Base-by-base conservation (phyloP, 805 yeast genomes). In the Soucietia sequanensis region DNA sequence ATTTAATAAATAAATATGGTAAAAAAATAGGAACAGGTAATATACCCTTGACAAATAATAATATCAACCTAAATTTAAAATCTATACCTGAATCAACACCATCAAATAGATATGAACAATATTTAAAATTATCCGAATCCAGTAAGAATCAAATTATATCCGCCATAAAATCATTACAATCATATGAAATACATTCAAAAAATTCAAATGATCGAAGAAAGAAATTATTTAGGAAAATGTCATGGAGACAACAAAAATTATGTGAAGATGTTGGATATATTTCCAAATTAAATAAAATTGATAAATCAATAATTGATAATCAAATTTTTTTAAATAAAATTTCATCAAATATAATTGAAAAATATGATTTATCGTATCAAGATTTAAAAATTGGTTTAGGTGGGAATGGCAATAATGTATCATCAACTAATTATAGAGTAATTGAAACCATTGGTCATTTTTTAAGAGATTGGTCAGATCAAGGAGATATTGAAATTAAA, bases 371-470 rank as follows among this genome's bases (percentile, higher is more conserved):
- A 23, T 52, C 65, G 17, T 55, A 60, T 17, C 56, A 62, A n/a
- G 62, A 61, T 28, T 34, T 47, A 16, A 39, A 42, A 30, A 31
- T 29, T 13, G 31, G 38, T 9, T 37, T 41, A 17, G 35, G 34
- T 13, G n/a, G n/a, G n/a, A 46, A 31, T 23, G 19, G 25, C 16
- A 30, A 21, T 11, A 33, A 34, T 19, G 28, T 37, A 5, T 47
- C 58, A 3, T 31, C 50, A 1, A 38, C 39, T 15, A 49, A 49
- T 30, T 57, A 54, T 34, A 12, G 39, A 37, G 84, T 83, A 1
- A 69, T 79, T 18, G 95, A 84, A 54, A 66, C 85, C 5, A 48
- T 91, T 22, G 80, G 88, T 33, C 96, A 89, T 56, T 75, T 75
- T 41, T 75, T 80, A 7, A 65, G 96, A 31, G 97, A 91, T 54